These are phyloP conservation scores for Puccinia triticina DNA, from an alignment of 1,284 basidiomycete genomes.

Conservation along the genomic window DNA sequence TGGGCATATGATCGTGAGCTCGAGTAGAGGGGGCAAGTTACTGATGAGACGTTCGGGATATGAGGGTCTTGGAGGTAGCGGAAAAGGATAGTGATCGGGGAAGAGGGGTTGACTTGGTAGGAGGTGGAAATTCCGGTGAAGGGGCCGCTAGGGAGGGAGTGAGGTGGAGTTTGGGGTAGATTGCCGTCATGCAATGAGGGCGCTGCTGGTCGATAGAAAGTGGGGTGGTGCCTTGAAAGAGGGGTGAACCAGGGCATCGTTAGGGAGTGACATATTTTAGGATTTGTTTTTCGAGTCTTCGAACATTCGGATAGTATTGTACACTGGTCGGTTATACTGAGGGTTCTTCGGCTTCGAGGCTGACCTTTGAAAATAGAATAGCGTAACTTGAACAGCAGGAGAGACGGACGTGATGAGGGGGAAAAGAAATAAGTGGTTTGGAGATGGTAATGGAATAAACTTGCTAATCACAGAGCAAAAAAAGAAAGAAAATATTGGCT, in stretches of 20 bases:
- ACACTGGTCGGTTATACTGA: slow-evolving; percentile 43
- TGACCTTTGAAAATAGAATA: slow-evolving; percentile 31
- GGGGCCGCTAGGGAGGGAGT: neutral
- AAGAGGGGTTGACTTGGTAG: neutral
- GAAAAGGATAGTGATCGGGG: neutral
- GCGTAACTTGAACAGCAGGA: slow-evolving; percentile 20
- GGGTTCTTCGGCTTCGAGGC: slow-evolving; percentile 24
- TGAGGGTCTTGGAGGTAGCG: neutral
- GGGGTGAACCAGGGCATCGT: slow-evolving; percentile 1
- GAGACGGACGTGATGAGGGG: slow-evolving; percentile 15
- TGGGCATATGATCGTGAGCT: neutral
- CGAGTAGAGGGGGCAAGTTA: neutral
- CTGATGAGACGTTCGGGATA: slow-evolving; percentile 5
- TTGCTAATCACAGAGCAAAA: slow-evolving; percentile 34
- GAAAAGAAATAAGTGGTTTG: neutral
- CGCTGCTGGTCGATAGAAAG: neutral
- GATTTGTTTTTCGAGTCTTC: slow-evolving; percentile 38
- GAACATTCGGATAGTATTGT: slow-evolving; percentile 35
- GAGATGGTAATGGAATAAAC: slow-evolving; percentile 14
- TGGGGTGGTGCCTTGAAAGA: slow-evolving; percentile 12
- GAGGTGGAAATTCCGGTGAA: neutral
- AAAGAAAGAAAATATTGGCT: neutral
- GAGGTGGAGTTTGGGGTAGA: neutral
- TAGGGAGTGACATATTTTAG: slow-evolving; percentile 21
- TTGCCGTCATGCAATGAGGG: slow-evolving; percentile 4